Base-by-base conservation (phyloP, 108 stramenopile genomes). In the Pseudonitzschia multistriata region DNA sequence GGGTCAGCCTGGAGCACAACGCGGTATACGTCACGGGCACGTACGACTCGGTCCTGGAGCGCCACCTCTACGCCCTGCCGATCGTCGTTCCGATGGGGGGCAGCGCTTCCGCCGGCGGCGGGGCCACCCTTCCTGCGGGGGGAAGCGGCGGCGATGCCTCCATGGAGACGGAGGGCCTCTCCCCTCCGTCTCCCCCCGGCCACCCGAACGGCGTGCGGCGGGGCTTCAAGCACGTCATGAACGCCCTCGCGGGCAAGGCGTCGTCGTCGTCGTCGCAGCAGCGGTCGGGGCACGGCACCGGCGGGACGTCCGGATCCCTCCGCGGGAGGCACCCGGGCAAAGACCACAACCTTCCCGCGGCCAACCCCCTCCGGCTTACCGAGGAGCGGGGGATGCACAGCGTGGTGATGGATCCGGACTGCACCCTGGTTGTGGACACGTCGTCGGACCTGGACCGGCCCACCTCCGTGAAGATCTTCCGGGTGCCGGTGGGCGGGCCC, bases 1-100 rank as follows among this genome's bases (percentile, higher is more conserved):
- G 88, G n/a, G 83, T 90, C 13, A 87, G 88, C 50, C 71, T 81
- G 68, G 62, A 68, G 21, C 73, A 76, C 11, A 88, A 91, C 67
- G 79, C 87, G 34, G 87, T 96, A 0, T 96, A 88, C 70, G 77
- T 88, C 33, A 90, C 83, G n/a, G 90, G 93, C 24, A 96, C 91
- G 28, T 82, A 75, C 39, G 88, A 89, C 60, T 87, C 87, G 13
- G 83, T 87, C 11, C 65, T 90, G 63, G 93, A 96, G 79, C 66
- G 79, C 50, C 96, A 94, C 76, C 78, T 96, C 57, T 96, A 92
- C 77, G 91, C 86, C 14, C 71, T 91, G 30, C 90, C 88, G 14
- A 67, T 72, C 5, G 17, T 70, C 14, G 13, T 75, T 52, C 61
- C 59, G 29, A n/a, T n/a, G n/a, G n/a, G n/a, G n/a, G n/a, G n/a